phyloP scores from a whole-genome alignment of 1,284 basidiomycete genomes.

The Ceratobasidium sp. region DNA sequence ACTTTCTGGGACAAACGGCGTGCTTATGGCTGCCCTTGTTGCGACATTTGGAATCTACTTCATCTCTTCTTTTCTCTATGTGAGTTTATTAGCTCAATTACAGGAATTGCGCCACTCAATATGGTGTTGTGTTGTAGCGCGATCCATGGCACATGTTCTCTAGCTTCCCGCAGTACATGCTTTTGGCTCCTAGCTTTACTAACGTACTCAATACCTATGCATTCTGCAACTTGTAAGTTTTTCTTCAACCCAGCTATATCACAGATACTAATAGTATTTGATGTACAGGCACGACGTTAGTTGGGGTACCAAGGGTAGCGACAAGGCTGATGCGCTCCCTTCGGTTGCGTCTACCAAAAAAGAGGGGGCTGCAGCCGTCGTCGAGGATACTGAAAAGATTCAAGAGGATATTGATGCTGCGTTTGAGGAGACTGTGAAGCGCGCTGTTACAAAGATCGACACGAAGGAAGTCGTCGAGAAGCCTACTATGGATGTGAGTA shows the following conservation, averaged over 20 bases:
- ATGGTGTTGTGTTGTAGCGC: constrained; percentile 63
- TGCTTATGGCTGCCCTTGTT: constrained; percentile 87
- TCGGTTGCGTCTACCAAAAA: constrained; percentile 86
- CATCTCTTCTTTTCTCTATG: constrained; percentile 88
- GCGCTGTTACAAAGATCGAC: constrained; percentile 87
- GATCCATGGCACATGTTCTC: constrained; percentile 99
- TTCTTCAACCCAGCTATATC: background rate
- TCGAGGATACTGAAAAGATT: constrained; percentile 82
- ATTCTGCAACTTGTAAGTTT: constrained; percentile 88
- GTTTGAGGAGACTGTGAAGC: constrained; percentile 93
- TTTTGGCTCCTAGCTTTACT: constrained; percentile 90
- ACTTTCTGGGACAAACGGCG: constrained; percentile 81
- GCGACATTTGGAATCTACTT: constrained; percentile 92
- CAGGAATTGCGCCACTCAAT: background rate
- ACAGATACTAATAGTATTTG: constrained; percentile 43
- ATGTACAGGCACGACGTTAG: constrained; percentile 63
- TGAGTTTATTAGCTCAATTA: constrained; percentile 61
- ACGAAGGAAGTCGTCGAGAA: constrained; percentile 78
- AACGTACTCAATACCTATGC: constrained; percentile 97
- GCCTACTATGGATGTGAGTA: constrained; percentile 81
- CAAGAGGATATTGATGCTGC: constrained; percentile 93
- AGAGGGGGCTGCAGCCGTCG: constrained; percentile 74
- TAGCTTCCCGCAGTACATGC: constrained; percentile 94
- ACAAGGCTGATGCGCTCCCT: constrained; percentile 95
- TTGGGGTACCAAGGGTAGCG: constrained; percentile 96